Conservation (phyloP, 2,329 filamentous ascomycete genomes). For the Colletotrichum higginsianum region DNA sequence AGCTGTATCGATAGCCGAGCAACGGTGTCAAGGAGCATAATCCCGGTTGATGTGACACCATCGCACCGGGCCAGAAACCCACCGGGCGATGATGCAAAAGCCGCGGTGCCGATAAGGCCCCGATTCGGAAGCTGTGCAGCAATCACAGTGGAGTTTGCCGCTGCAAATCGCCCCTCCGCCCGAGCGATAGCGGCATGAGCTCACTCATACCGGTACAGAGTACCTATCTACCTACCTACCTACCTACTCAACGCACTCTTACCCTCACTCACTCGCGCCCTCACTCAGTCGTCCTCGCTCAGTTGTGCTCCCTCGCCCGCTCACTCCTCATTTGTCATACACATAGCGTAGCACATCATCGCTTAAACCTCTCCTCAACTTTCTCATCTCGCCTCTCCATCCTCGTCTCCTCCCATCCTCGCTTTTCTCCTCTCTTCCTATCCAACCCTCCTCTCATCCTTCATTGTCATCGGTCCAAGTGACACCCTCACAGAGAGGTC, state of each 20-base stretch:
- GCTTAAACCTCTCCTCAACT: constrained; percentile 18
- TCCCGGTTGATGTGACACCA: constrained; percentile 13
- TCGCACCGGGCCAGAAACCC: background rate
- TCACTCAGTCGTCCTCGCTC: background rate
- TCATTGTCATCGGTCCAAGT: background rate
- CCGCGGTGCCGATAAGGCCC: constrained; percentile 9
- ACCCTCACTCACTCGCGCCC: background rate
- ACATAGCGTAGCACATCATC: constrained; percentile 22
- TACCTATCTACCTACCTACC: background rate
- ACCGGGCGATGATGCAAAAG: constrained; percentile 2
- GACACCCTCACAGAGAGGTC: background rate
- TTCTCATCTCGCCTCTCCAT: background rate
- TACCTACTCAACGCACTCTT: background rate
- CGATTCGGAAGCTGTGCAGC: constrained; percentile 31
- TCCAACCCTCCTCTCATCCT: too few species aligned
- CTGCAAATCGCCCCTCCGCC: background rate
- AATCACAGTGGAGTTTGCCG: constrained; percentile 5
- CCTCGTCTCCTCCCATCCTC: background rate
- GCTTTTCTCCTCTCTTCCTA: background rate
- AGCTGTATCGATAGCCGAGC: constrained; percentile 33
- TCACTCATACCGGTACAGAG: background rate
- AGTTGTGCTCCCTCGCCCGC: background rate
- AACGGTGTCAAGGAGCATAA: constrained; percentile 3
- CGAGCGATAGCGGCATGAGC: constrained; percentile 33
- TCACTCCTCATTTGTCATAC: constrained; percentile 35